A percentile compares a stretch with the other conserved stretches of the same genome.
phyloP scores from a whole-genome alignment of 1,284 basidiomycete species.

The Pseudozyma pruni region DNA sequence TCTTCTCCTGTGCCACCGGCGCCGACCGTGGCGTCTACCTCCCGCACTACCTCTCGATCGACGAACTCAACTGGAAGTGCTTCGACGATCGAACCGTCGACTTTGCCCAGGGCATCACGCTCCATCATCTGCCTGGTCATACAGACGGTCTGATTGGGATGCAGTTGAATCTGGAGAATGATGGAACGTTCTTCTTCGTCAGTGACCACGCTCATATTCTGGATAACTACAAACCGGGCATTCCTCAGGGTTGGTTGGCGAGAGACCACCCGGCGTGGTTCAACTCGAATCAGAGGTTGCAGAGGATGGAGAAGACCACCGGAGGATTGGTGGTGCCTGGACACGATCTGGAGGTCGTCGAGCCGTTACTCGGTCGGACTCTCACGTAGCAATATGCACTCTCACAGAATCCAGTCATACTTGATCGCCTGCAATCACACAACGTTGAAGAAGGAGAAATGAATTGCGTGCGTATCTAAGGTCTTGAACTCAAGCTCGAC shows the following conservation, averaged over 20 bases:
- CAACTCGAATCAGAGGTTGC: constrained; percentile 54
- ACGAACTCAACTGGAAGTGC: constrained; percentile 61
- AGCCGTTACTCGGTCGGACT: constrained; percentile 32
- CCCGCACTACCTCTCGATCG: constrained; percentile 49
- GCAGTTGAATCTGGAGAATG: constrained; percentile 57
- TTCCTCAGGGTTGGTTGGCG: constrained; percentile 57
- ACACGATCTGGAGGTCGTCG: constrained; percentile 44
- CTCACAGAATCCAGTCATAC: no score
- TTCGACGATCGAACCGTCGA: constrained; percentile 59
- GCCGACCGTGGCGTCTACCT: constrained; percentile 59
- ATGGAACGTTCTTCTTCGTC: constrained; percentile 56
- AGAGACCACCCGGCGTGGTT: constrained; percentile 60
- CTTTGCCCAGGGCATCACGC: constrained; percentile 58
- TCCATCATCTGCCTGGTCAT: constrained; percentile 64
- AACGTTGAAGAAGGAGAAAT: neutral
- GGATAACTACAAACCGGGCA: constrained; percentile 56
- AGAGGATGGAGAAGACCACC: constrained; percentile 52
- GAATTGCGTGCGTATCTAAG: neutral
- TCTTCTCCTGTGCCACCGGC: constrained; percentile 56
- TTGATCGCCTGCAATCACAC: neutral
- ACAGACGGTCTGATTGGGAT: constrained; percentile 61
- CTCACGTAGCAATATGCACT: constrained; percentile 12
- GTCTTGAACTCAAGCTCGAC: constrained; percentile 14
- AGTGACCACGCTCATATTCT: constrained; percentile 53
- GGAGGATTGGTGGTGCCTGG: constrained; percentile 51